A percentile compares a stretch with the other conserved stretches of the same genome.
phyloP scores from a whole-genome alignment of 345 rosid species.

The Adansonia digitata region DNA sequence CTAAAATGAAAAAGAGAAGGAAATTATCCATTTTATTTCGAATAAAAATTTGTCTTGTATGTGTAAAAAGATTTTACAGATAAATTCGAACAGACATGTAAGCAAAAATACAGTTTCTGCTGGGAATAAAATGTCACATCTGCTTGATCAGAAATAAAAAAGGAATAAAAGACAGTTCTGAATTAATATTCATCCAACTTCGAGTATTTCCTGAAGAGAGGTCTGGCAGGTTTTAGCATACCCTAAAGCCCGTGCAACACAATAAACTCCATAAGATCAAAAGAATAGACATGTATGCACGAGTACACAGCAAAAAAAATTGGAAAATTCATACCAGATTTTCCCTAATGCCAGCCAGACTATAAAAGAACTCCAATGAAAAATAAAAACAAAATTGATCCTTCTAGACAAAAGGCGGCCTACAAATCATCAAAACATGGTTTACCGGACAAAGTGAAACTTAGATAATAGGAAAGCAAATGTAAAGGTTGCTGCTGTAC shows the following conservation, averaged over 20 bases:
- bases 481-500: constrained; percentile 4
- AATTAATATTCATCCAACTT: not conserved
- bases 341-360: constrained; percentile 9
- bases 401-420: not conserved
- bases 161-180: not conserved
- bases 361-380: not conserved
- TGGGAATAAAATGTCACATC: constrained; percentile 4
- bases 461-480: not conserved
- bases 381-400: constrained; percentile 9
- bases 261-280: not conserved
- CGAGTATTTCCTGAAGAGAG: not conserved
- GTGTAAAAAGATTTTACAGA: constrained; percentile 20
- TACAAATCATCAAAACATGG: constrained; percentile 2
- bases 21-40: constrained; percentile 20
- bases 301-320: not conserved
- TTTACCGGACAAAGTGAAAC: not conserved
- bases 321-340: constrained; percentile 1
- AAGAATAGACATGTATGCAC: not conserved
- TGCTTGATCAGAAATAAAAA: not conserved
- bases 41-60: constrained; percentile 22
- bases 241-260: not conserved
- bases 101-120: not conserved
- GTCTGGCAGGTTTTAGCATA: not conserved
- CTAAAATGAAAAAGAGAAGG: constrained; percentile 20
- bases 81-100: constrained; percentile 13